Conservation (phyloP, 169 alveolate species). For the Plasmodium blacklocki region DNA sequence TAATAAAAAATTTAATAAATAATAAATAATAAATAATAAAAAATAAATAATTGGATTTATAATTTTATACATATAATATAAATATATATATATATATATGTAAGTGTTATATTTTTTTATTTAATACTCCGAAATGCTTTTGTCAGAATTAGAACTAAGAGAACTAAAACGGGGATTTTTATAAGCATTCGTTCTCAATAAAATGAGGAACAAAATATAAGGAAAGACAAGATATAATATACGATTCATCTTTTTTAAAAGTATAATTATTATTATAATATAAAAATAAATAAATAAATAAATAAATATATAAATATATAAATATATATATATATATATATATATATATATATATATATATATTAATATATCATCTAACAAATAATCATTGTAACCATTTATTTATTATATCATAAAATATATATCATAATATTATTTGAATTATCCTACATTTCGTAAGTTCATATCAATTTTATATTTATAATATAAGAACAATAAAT, state of each 20-base stretch:
- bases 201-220: constrained; percentile 21
- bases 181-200: constrained; percentile 5
- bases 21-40: background rate
- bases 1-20: background rate
- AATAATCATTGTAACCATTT: too few relatives aligned
- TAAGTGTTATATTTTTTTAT: constrained; percentile 2
- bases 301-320: too few relatives aligned
- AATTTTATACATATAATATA: too few relatives aligned
- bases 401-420: too few relatives aligned
- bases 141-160: constrained; percentile 21
- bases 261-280: background rate
- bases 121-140: constrained; percentile 49
- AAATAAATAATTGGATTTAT: background rate
- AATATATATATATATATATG: background rate
- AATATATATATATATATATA: too few relatives aligned
- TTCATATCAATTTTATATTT: too few relatives aligned
- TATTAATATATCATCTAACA: too few relatives aligned
- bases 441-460: too few relatives aligned
- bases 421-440: too few relatives aligned
- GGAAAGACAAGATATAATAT: constrained; percentile 23
- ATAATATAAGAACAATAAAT: too few relatives aligned
- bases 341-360: too few relatives aligned
- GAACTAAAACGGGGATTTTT: constrained; percentile 46
- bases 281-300: background rate
- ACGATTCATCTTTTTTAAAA: constrained; percentile 33